Conservation (phyloP, 2,329 filamentous ascomycete species). For the Lanzia echinophila region DNA sequence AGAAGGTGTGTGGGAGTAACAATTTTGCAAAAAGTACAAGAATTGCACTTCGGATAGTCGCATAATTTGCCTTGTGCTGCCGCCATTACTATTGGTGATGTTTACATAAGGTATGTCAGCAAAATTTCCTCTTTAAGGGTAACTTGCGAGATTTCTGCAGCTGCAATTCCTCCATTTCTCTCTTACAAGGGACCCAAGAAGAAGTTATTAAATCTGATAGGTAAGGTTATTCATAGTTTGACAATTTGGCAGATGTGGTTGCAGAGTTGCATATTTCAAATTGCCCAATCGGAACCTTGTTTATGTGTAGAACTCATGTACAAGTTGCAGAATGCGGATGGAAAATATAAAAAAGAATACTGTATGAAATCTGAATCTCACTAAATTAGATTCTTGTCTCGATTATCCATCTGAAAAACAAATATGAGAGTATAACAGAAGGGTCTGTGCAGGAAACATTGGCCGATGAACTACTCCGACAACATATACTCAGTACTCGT, state of each 20-base stretch:
- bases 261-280: not conserved
- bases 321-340: too few relatives aligned
- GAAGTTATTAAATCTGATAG: not conserved
- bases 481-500: not conserved
- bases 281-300: not conserved
- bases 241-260: not conserved
- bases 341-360: too few relatives aligned
- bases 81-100: too few relatives aligned
- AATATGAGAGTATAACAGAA: not conserved
- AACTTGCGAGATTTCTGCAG: conserved; percentile 7
- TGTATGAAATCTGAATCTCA: not conserved
- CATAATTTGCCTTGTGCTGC: not conserved
- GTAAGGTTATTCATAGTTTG: not conserved
- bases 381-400: not conserved
- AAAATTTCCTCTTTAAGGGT: conserved; percentile 3
- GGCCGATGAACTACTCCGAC: not conserved
- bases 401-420: not conserved
- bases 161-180: not conserved
- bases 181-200: not conserved
- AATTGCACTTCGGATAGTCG: not conserved
- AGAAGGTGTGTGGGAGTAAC: not conserved
- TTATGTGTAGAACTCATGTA: not conserved
- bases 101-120: conserved; percentile 9
- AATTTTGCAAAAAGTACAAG: not conserved
- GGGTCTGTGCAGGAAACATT: not conserved